Evolutionary conservation across 371 early-diverging fungal genomes (phyloP).

Genomic region (Syncephalis fuscata): DNA sequence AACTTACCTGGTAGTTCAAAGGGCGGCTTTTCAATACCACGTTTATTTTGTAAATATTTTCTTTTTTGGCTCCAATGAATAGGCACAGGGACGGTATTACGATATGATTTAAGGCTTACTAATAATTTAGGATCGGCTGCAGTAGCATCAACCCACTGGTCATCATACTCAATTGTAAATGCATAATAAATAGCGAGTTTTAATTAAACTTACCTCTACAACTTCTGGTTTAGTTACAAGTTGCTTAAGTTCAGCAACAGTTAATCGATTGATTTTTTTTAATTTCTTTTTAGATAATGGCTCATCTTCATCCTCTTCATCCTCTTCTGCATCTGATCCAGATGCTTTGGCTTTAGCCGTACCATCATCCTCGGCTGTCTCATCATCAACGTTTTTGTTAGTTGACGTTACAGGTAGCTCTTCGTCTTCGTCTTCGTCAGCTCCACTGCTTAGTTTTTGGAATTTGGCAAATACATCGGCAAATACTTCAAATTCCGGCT

Average conservation of each 20-base stretch:
- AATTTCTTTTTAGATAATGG: conserved; percentile 36
- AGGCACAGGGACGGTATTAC: conserved; percentile 94
- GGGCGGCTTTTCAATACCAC: conserved; percentile 89
- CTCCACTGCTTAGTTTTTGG: conserved; percentile 1
- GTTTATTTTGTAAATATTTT: conserved; percentile 88
- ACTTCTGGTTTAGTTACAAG: conserved; percentile 83
- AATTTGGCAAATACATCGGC: conserved; percentile 11
- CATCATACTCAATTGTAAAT: too few relatives aligned
- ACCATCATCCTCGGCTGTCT: background rate
- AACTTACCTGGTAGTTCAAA: conserved; percentile 75
- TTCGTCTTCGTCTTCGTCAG: conserved; percentile 6
- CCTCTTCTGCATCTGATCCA: conserved; percentile 11
- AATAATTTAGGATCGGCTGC: conserved; percentile 80
- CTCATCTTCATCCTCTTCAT: conserved; percentile 20
- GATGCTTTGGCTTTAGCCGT: background rate
- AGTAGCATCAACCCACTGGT: conserved; percentile 81
- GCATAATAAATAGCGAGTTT: background rate
- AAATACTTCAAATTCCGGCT: conserved; percentile 10
- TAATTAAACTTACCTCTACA: conserved; percentile 76
- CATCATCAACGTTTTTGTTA: background rate
- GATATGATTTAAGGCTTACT: conserved; percentile 74
- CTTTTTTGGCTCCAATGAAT: conserved; percentile 93
- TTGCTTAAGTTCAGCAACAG: conserved; percentile 88
- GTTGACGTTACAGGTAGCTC: background rate
- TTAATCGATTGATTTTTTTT: conserved; percentile 38